phyloP scores from a whole-genome alignment of 2,329 filamentous ascomycete genomes.

The Chaetothyriales sp. region DNA sequence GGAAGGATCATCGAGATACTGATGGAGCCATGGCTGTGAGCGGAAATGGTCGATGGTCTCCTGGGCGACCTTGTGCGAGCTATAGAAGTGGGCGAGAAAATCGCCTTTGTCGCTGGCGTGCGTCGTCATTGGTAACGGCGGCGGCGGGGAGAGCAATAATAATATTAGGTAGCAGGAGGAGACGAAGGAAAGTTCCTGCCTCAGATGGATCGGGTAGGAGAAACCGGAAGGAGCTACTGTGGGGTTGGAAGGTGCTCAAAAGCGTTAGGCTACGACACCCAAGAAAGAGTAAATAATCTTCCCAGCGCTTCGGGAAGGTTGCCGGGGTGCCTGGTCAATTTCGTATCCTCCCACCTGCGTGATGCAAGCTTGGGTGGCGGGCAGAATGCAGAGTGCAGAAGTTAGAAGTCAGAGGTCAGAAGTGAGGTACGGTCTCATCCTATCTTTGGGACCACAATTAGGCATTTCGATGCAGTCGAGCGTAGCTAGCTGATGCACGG shows the following conservation, averaged over 20 bases:
- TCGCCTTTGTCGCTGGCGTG: constrained; percentile 1
- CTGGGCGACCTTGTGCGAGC: constrained; percentile 9
- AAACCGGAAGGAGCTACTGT: background rate
- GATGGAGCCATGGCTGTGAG: constrained; percentile 12
- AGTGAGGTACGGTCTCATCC: background rate
- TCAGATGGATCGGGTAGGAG: background rate
- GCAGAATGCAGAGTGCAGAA: background rate
- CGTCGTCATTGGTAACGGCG: background rate
- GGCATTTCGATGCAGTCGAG: no score
- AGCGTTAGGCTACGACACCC: background rate
- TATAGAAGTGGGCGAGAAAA: constrained; percentile 13
- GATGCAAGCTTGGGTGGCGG: background rate
- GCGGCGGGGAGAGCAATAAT: background rate
- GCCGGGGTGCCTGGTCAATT: background rate
- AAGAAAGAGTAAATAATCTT: background rate
- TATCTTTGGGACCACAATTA: background rate
- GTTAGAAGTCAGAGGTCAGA: no score
- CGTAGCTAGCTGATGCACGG: background rate
- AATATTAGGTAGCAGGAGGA: background rate
- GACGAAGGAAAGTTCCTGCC: background rate
- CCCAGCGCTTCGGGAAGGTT: background rate
- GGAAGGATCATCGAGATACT: constrained; percentile 17
- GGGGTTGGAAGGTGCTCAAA: background rate
- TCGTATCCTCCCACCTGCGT: no score
- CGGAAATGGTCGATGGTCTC: constrained; percentile 12